Evolutionary conservation across 139 green algal genomes (phyloP).

Genomic region (Chlamydomonas incerta): DNA sequence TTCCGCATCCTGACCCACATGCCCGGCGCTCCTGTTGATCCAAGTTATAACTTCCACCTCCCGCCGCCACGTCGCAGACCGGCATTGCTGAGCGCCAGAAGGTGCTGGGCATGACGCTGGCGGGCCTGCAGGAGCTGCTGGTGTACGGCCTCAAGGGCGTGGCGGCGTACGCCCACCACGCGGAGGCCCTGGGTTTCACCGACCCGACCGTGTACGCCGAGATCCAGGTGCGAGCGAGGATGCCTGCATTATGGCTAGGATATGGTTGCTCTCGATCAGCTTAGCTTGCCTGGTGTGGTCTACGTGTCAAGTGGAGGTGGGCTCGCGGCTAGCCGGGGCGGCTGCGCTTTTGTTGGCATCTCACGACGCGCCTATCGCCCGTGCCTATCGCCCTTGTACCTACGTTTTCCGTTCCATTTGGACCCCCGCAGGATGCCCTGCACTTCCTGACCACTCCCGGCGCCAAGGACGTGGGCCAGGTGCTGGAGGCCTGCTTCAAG

Average conservation of each 20-base stretch:
- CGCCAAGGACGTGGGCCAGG: conserved; percentile 41
- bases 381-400: too few relatives aligned
- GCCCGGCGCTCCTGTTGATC: too few relatives aligned
- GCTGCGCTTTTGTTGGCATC: too few relatives aligned
- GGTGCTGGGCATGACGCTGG: conserved; percentile 62
- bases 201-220: conserved; percentile 55
- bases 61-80: too few relatives aligned
- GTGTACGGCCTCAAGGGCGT: conserved; percentile 76
- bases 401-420: not conserved
- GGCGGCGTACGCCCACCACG: conserved; percentile 71
- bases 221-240: conserved; percentile 37
- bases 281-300: too few relatives aligned
- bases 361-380: too few relatives aligned
- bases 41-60: too few relatives aligned
- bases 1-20: too few relatives aligned
- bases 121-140: conserved; percentile 76
- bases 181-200: conserved; percentile 57
- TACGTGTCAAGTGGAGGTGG: too few relatives aligned
- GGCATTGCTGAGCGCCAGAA: conserved; percentile 45
- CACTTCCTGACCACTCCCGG: conserved; percentile 51
- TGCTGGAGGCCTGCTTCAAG: conserved; percentile 64
- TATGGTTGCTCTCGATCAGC: too few relatives aligned
- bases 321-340: too few relatives aligned
- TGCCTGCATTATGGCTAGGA: too few relatives aligned
- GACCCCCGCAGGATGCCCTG: not conserved